phyloP scores from a whole-genome alignment of 352 stramenopile genomes.

The Globisporangium megalacanthum region DNA sequence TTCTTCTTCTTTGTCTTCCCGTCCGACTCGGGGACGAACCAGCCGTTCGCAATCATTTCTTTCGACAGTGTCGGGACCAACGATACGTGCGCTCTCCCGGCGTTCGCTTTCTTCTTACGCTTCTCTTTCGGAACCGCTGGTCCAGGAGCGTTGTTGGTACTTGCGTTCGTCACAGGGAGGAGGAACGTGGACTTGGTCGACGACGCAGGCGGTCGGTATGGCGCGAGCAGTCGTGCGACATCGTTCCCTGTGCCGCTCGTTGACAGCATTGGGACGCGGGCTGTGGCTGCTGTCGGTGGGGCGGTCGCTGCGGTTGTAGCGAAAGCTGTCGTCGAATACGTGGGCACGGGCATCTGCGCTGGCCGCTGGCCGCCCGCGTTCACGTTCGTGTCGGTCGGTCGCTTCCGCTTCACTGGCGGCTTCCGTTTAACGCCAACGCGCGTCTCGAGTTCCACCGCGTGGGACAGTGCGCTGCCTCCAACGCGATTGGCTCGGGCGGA shows the following conservation, averaged over 20 bases:
- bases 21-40: constrained; percentile 1
- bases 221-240: neutral
- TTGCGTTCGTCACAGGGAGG: no score
- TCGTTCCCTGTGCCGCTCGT: neutral
- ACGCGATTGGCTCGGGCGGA: neutral
- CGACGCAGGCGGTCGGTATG: no score
- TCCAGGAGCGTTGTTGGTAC: no score
- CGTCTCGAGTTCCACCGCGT: neutral
- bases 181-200: no score
- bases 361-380: neutral
- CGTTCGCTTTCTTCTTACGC: neutral
- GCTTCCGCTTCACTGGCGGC: constrained; percentile 5
- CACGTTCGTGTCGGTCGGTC: neutral
- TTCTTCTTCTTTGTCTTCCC: neutral
- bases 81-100: neutral
- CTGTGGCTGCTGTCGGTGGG: no score
- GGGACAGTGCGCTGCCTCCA: neutral
- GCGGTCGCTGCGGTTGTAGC: neutral
- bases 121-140: neutral
- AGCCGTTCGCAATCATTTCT: neutral
- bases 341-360: neutral
- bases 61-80: neutral
- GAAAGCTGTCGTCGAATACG: neutral
- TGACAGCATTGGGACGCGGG: neutral
- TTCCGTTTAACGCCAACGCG: constrained; percentile 1